Evolutionary conservation across 1,139 yeast genomes (phyloP), one percentile per base, ranked within the genome.

Genomic region (Yamadazyma epiphylla): DNA sequence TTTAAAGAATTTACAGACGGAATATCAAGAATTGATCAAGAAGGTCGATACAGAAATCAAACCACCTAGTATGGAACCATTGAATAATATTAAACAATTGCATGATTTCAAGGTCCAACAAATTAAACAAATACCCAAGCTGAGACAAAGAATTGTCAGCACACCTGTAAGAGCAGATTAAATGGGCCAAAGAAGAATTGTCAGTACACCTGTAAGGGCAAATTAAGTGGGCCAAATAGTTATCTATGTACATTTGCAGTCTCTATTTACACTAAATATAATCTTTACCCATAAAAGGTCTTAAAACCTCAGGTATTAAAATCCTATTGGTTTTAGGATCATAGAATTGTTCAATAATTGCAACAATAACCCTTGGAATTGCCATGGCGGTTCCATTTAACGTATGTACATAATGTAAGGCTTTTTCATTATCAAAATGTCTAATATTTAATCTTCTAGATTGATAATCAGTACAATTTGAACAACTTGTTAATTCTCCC

Each of bases 371-470:
- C 37, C 99, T 65, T 1, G 99, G 99, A 9, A 91, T 82, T 1
- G 98, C 98, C 74, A 88, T 73, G 4, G 96, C 95, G 0, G 99
- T 94, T 15, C 97, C 99, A 43, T 94, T 94, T 29, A 94, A 64
- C 0, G 98, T 94, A 43, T 86, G 88, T 0, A 77, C 87, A 48
- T 71, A 85, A 27, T 64, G 60, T 22, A 60, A 41, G 32, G 66
- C 58, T 19, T 64, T 55, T 5, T 60, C 60, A 5, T 55, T 48
- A 19, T 52, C 56, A 27, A 61, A 62, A 39, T 60, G 76, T 34
- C 74, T 75, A 8, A 94, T 81, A 25, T 83, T 80, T 45, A 91
- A 66, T 44, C 98, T 70, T 54, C 96, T 70, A 6, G 95, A 64
- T 57, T 94, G 99, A 53, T 77, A 94, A 45, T 89, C 97, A 3